Evolutionary conservation across 164 flowering plant genomes (phyloP).

Genomic region (Tetrastigma voinierianum): DNA sequence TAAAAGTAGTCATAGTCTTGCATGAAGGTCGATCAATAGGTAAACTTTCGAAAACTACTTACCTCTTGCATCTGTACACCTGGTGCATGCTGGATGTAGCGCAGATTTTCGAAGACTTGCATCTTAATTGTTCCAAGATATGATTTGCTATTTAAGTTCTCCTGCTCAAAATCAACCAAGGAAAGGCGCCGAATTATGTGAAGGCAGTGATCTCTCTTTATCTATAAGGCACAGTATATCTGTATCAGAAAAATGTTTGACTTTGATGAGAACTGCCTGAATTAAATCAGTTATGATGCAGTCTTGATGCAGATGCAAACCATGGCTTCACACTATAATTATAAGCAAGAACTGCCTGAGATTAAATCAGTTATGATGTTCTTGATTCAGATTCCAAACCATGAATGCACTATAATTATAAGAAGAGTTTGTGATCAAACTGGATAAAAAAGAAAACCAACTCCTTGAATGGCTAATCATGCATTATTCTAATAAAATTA

Average conservation of each 20-base stretch:
- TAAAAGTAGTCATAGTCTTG: not conserved
- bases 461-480: not conserved
- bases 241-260: not conserved
- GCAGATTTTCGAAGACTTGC: constrained; percentile 94
- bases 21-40: not conserved
- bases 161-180: constrained; percentile 49
- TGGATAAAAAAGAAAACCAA: not conserved
- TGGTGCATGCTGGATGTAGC: constrained; percentile 92
- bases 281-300: too few relatives aligned
- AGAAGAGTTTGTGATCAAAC: not conserved
- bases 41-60: constrained; percentile 13
- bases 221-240: not conserved
- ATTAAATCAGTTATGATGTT: too few relatives aligned
- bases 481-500: not conserved
- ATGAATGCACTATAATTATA: not conserved
- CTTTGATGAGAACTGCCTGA: too few relatives aligned
- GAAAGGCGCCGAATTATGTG: not conserved
- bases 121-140: constrained; percentile 78
- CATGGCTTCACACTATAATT: too few relatives aligned
- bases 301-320: too few relatives aligned
- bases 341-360: too few relatives aligned
- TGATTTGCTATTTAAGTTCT: constrained; percentile 91
- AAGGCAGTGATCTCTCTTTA: not conserved
- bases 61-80: constrained; percentile 99
- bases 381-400: too few relatives aligned